These are phyloP conservation scores for Glebionis coronaria DNA, from an alignment of 129 eudicot species.

Conservation along the genomic window DNA sequence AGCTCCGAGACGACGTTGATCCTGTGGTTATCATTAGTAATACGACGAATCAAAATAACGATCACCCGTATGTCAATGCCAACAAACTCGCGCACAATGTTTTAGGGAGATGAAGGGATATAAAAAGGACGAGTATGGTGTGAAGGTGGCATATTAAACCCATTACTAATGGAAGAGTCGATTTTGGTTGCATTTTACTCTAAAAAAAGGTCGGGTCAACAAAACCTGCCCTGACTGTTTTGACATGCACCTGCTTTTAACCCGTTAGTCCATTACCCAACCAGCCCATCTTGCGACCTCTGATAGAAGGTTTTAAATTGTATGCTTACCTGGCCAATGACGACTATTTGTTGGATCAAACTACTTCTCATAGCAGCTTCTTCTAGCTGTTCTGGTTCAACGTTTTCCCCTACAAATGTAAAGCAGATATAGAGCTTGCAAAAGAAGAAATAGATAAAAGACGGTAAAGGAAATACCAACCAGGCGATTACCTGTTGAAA, in stretches of 20 bases:
- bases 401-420: constrained; percentile 71
- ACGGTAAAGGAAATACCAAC: background rate
- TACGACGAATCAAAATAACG: constrained; percentile 8
- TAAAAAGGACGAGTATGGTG: background rate
- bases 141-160: too few relatives aligned
- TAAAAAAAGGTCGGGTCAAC: constrained; percentile 49
- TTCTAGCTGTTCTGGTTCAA: constrained; percentile 91
- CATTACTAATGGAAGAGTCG: too few relatives aligned
- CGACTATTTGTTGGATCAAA: constrained; percentile 80
- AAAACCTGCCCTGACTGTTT: constrained; percentile 8
- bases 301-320: background rate
- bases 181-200: too few relatives aligned
- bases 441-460: background rate
- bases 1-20: constrained; percentile 97
- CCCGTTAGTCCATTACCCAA: too few relatives aligned
- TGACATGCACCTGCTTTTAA: background rate
- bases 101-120: background rate
- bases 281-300: too few relatives aligned
- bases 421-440: background rate
- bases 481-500: constrained; percentile 67
- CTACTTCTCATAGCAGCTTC: constrained; percentile 95
- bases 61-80: background rate
- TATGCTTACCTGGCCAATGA: constrained; percentile 77
- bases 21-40: constrained; percentile 47
- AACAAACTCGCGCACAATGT: constrained; percentile 6